Percentiles rank a stretch among this genome's conserved stretches.
Evolutionary conservation across 163 green algal genomes (phyloP).

Genomic region (Scenedesmus sp.): DNA sequence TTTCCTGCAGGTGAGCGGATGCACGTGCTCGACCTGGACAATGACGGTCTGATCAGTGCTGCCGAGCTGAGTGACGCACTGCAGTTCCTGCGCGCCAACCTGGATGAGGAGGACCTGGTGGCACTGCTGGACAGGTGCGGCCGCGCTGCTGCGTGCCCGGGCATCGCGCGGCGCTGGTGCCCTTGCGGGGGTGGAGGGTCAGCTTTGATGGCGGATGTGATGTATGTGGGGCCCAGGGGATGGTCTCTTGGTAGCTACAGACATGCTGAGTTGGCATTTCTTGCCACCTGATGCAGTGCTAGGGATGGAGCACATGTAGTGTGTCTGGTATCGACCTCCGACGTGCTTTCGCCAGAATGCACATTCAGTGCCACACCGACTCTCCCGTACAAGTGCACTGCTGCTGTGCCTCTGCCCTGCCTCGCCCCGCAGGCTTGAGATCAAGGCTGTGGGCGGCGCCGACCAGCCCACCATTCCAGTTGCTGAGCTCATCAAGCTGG

Average conservation of each 20-base stretch:
- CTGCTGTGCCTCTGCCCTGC: not conserved
- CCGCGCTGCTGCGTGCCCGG: not conserved
- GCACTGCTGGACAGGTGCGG: constrained; percentile 53
- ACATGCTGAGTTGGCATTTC: too few relatives aligned
- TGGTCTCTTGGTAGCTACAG: too few relatives aligned
- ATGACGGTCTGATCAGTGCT: constrained; percentile 83
- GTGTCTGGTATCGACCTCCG: too few relatives aligned
- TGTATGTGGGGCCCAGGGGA: too few relatives aligned
- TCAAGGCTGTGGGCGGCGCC: constrained; percentile 22
- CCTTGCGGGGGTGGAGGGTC: too few relatives aligned
- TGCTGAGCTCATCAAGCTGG: constrained; percentile 48
- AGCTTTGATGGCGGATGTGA: too few relatives aligned
- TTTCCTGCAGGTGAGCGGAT: constrained; percentile 61
- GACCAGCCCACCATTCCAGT: constrained; percentile 32
- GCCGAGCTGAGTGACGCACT: constrained; percentile 77
- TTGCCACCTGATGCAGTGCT: too few relatives aligned
- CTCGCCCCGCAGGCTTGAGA: constrained; percentile 31
- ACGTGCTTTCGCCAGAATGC: too few relatives aligned
- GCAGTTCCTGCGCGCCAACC: constrained; percentile 47
- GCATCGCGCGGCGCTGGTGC: too few relatives aligned
- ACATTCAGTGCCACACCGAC: too few relatives aligned
- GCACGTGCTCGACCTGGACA: constrained; percentile 88
- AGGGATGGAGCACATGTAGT: too few relatives aligned
- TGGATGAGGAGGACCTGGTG: constrained; percentile 53
- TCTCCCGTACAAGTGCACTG: not conserved